phyloP scores from a whole-genome alignment of 345 rosid species.

The Citrus medica region DNA sequence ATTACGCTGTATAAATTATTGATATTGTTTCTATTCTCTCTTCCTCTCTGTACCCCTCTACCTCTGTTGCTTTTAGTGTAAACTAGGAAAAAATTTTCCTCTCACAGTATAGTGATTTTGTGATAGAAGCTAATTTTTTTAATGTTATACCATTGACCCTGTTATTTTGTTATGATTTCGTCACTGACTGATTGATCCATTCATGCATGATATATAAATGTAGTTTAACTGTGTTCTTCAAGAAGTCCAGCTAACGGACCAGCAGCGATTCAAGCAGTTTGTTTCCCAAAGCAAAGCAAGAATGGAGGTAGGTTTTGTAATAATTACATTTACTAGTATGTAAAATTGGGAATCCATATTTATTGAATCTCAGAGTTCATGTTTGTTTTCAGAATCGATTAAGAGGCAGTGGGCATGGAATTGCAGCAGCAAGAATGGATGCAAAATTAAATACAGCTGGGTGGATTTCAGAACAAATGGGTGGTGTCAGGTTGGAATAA shows the following conservation, averaged over 20 bases:
- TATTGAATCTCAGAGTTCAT: constrained; percentile 6
- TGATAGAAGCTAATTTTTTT: background rate
- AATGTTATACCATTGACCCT: background rate
- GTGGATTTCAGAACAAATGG: constrained; percentile 99
- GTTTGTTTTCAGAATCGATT: constrained; percentile 61
- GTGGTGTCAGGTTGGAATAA: constrained; percentile 82
- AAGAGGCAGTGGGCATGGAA: constrained; percentile 91
- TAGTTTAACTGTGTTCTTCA: constrained; percentile 81
- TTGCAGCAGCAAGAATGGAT: constrained; percentile 92
- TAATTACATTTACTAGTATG: constrained; percentile 9
- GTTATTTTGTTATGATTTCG: background rate
- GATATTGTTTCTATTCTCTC: background rate
- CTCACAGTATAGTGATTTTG: background rate
- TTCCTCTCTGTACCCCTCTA: background rate
- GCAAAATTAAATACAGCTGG: constrained; percentile 88
- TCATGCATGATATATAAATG: constrained; percentile 15
- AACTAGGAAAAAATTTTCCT: background rate
- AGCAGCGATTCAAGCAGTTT: constrained; percentile 94
- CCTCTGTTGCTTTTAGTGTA: background rate
- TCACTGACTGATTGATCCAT: constrained; percentile 6
- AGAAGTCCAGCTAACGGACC: constrained; percentile 94
- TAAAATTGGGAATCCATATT: background rate
- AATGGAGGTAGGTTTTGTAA: constrained; percentile 69
- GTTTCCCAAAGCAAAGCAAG: constrained; percentile 96
- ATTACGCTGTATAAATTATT: background rate